Evolutionary conservation across 257 asterid genomes (phyloP), one percentile per base, ranked within the genome.

Genomic region (Gentiana macrophylla): DNA sequence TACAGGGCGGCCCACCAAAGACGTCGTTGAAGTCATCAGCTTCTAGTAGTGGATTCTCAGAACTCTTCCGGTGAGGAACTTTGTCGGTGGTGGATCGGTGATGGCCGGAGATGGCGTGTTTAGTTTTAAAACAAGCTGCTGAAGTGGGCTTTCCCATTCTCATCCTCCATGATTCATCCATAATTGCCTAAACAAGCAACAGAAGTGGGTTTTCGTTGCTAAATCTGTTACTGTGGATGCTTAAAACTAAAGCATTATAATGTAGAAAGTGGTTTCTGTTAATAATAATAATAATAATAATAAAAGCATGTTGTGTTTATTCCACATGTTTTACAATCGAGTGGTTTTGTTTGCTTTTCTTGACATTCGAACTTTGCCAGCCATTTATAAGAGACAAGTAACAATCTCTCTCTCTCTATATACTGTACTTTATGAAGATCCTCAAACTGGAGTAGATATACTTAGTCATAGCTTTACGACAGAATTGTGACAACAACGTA

Each of bases 1-100:
- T 78, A 3, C 80, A 70, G 11, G 96, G 96, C 13, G 96, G 94
- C 2, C 96, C 94, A 10, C 96, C 94, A 43, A 87, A 87, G 33
- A 87, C 89, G 68, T 86, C 95, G 64, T 71, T 71, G 59, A 81
- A 86, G 71, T 86, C 91, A 8, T 79, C 84, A 9, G 86, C 72
- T 61, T 64, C 60, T 35, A 66, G 34, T 46, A 56, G 35, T 49
- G 77, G 12, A 32, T 35, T 35, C 32, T 63, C 57, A 2, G 68
- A 36, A 35, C 54, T 56, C 36, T 48, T 32, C 59, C 71, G 74
- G 71, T 45, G 70, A 50, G 78, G 32, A 63, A 65, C 53, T 32
- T 67, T 82, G 53, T 62, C 82, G 0, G 63, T 41, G 69, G 82
- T 71, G 59, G 73, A 73, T 45, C 89, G 83, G 61, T 69, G 72